Evolutionary conservation across 1,284 basidiomycete genomes (phyloP).

Genomic region (Ceratobasidium sp.): DNA sequence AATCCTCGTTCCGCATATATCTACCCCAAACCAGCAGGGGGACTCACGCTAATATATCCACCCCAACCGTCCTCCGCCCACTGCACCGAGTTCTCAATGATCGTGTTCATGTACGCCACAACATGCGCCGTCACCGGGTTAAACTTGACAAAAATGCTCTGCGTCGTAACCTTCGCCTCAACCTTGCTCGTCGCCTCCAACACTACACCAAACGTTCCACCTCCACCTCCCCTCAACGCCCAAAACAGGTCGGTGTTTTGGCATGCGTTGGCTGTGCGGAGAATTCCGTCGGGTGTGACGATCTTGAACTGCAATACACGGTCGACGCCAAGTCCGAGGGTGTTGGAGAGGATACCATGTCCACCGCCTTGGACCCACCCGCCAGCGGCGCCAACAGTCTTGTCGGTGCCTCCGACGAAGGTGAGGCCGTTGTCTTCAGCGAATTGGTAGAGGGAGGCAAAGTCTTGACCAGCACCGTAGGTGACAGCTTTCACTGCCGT

Average conservation of each 20-base stretch:
- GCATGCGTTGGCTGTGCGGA: constrained; percentile 58
- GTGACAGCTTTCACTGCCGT: constrained; percentile 43
- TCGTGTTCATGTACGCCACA: constrained; percentile 28
- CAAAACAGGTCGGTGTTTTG: constrained; percentile 64
- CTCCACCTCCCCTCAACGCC: constrained; percentile 60
- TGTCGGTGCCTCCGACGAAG: constrained; percentile 53
- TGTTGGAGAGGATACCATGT: constrained; percentile 42
- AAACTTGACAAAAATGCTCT: constrained; percentile 43
- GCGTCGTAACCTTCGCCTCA: constrained; percentile 39
- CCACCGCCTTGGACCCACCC: constrained; percentile 53
- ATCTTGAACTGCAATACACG: constrained; percentile 46
- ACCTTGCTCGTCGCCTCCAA: constrained; percentile 45
- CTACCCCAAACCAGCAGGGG: background rate
- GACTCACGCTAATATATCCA: constrained; percentile 43
- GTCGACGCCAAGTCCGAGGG: constrained; percentile 45
- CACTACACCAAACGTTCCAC: constrained; percentile 46
- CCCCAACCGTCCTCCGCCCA: constrained; percentile 48
- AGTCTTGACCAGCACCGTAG: constrained; percentile 35
- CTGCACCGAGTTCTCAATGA: constrained; percentile 37
- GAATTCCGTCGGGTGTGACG: constrained; percentile 45
- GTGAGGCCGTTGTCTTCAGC: constrained; percentile 48
- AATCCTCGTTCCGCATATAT: constrained; percentile 20
- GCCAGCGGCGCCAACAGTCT: constrained; percentile 69
- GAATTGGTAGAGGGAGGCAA: constrained; percentile 45
- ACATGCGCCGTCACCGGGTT: constrained; percentile 40